Evolutionary conservation across 257 asterid genomes (phyloP), one percentile per base, ranked within the genome.

Genomic region (Handroanthus guayacan): DNA sequence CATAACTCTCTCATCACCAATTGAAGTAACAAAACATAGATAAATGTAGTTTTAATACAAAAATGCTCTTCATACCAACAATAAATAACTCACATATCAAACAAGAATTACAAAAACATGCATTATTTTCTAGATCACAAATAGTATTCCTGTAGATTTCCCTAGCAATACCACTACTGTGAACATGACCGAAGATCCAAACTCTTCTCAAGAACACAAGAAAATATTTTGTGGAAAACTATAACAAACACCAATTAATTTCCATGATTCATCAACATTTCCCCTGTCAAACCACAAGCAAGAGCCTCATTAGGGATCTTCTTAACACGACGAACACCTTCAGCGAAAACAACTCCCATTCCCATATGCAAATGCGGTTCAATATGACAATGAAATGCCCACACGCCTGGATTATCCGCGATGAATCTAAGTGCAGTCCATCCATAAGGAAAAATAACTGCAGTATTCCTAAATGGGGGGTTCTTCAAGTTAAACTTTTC

Each of bases 321-420:
- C 36, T n/a, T 41, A 0, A 89, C 14, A 10, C 45, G 86, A 0
- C 54, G 73, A 13, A 89, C 83, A 0, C 93, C 96, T 69, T 92
- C 97, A 0, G 92, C 96, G 9, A 92, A 90, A 41, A 92, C 86
- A 0, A 90, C 97, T 0, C 95, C 97, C 97, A 92, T 92, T 2
- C 95, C 98, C 83, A 91, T 60, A 78, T 90, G 94, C 82, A 92
- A 76, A 50, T 92, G 97, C 0, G 97, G 91, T 14, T 92, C 97
- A 8, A 90, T 88, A 25, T 92, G 97, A 18, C 97, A 90, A 54
- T 92, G 96, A n/a, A 92, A 90, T 4, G 95, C 95, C 98, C 97
- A 92, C 10, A 72, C 97, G 14, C 97, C 98, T 0, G 97, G 97
- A 76, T 92, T 90, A 80, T 92, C 84, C 5, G 94, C 92, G 50